phyloP scores from a whole-genome alignment of 1,284 basidiomycete species.

The Agroathelia rolfsii region DNA sequence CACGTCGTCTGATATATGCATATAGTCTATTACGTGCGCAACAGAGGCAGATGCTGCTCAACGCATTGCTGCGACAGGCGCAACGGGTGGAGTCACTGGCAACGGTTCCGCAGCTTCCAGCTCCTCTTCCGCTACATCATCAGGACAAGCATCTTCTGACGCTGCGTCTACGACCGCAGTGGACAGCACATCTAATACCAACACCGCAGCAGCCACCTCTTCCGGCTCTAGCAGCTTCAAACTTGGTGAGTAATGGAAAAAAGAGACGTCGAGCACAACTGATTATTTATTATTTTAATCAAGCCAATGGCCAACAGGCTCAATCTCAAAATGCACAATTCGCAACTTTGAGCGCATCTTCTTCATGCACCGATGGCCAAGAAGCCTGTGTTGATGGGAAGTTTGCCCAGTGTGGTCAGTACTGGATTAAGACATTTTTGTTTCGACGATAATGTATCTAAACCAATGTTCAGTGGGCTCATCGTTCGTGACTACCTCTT shows the following conservation, averaged over 20 bases:
- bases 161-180: too few species aligned
- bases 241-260: too few species aligned
- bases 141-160: too few species aligned
- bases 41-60: slow-evolving; percentile 10
- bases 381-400: slow-evolving; percentile 18
- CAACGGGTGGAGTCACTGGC: slow-evolving; percentile 29
- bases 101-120: too few species aligned
- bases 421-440: too few species aligned
- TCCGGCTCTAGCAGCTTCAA: slow-evolving; percentile 8
- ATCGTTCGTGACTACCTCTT: slow-evolving; percentile 26
- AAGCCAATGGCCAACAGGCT: slow-evolving; percentile 14
- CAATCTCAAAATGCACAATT: slow-evolving; percentile 19
- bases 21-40: slow-evolving; percentile 9
- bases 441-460: too few species aligned
- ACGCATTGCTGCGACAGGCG: slow-evolving; percentile 16
- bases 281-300: background rate
- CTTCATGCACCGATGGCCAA: slow-evolving; percentile 15
- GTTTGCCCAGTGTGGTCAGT: slow-evolving; percentile 16
- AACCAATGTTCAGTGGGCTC: too few species aligned
- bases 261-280: background rate
- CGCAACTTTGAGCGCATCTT: slow-evolving; percentile 11
- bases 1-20: too few species aligned
- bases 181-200: too few species aligned
- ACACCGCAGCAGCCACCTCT: slow-evolving; percentile 1
- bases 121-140: too few species aligned